These are phyloP conservation scores for Erythrophleum fordii DNA, from an alignment of 306 rosid genomes.

Conservation along the genomic window DNA sequence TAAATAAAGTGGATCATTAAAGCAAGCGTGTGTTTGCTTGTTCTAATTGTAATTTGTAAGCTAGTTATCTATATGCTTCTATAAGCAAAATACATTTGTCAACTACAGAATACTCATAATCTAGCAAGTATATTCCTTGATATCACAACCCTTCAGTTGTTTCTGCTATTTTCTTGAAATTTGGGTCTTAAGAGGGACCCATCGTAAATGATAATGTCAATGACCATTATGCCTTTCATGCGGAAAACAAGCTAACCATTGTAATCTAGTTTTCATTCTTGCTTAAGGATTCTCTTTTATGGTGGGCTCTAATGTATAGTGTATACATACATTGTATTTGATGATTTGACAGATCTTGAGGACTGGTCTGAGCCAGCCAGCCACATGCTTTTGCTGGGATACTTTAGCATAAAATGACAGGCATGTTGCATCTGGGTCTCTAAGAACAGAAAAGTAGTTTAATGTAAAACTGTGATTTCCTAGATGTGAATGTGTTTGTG, in stretches of 20 bases:
- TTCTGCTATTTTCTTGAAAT: background rate
- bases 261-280: background rate
- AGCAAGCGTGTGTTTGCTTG: background rate
- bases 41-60: background rate
- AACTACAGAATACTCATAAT: too few species aligned
- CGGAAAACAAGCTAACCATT: background rate
- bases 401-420: too few species aligned
- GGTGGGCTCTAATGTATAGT: background rate
- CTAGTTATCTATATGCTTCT: background rate
- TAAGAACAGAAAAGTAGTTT: conserved; percentile 1
- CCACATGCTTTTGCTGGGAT: background rate
- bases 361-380: background rate
- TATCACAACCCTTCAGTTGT: background rate
- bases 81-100: background rate
- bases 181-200: background rate
- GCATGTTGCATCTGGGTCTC: background rate
- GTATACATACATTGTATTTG: background rate
- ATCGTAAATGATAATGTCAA: background rate
- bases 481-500: background rate
- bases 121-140: background rate
- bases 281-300: background rate
- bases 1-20: background rate
- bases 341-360: conserved; percentile 1
- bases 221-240: background rate
- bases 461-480: background rate